phyloP scores from a whole-genome alignment of 495 filamentous ascomycete species.

The Penicillium fimorum region DNA sequence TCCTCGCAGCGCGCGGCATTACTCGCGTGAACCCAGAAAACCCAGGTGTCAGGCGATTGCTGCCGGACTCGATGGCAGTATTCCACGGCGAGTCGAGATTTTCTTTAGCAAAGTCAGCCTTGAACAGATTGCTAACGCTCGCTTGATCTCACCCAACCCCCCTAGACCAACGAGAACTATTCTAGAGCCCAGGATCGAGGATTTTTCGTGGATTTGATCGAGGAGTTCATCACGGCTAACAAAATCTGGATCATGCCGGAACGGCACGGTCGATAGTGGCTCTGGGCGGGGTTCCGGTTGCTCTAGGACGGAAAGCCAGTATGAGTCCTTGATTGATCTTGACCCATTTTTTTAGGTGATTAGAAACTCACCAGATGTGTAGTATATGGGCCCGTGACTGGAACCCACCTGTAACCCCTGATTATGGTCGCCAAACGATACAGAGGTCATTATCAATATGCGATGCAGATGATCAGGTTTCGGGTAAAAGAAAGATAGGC shows the following conservation, averaged over 20 bases:
- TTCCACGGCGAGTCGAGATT: constrained; percentile 42
- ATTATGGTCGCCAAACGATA: no score
- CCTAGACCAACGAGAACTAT: constrained; percentile 28
- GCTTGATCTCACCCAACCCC: constrained; percentile 27
- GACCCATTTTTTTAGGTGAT: not conserved
- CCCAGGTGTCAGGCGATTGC: constrained; percentile 41
- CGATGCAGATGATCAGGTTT: no score
- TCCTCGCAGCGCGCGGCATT: constrained; percentile 39
- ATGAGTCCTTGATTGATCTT: not conserved
- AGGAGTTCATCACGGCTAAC: constrained; percentile 25
- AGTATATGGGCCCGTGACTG: no score
- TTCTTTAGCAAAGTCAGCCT: constrained; percentile 22
- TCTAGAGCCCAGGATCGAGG: constrained; percentile 18
- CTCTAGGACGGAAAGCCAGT: not conserved
- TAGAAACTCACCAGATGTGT: no score
- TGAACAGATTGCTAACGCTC: not conserved
- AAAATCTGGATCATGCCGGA: constrained; percentile 32
- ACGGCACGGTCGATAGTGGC: constrained; percentile 25
- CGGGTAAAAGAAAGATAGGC: no score
- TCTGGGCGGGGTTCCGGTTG: constrained; percentile 9
- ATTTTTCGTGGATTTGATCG: constrained; percentile 22
- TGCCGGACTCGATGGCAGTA: constrained; percentile 32
- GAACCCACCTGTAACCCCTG: no score
- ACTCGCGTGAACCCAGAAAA: constrained; percentile 52
- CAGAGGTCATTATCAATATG: no score